A percentile compares a stretch with the other conserved stretches of the same genome.
These are phyloP conservation scores for Pascua guehoae DNA, from an alignment of 1,284 basidiomycete genomes.

Conservation along the genomic window DNA sequence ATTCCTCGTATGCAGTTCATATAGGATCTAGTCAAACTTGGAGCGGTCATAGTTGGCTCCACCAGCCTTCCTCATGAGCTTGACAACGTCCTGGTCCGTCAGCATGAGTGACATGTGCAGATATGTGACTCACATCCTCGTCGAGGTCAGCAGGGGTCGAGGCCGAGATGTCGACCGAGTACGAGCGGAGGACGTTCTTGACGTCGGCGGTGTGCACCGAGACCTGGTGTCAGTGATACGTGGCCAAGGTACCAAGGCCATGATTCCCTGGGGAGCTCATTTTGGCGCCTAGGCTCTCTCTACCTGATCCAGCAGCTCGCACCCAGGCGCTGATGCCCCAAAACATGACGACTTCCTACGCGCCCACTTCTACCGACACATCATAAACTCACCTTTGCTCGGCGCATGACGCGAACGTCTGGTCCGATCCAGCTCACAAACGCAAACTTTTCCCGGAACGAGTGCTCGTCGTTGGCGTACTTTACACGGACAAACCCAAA, in stretches of 20 bases:
- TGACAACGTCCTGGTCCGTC: conserved; percentile 38
- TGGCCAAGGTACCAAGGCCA: background rate
- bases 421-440: conserved; percentile 85
- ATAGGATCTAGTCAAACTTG: conserved; percentile 41
- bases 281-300: background rate
- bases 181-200: conserved; percentile 70
- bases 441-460: conserved; percentile 82
- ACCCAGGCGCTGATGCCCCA: background rate
- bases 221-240: conserved; percentile 56
- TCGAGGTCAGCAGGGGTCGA: conserved; percentile 73
- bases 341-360: background rate
- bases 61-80: conserved; percentile 38
- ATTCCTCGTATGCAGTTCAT: background rate
- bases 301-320: background rate
- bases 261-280: too few relatives aligned
- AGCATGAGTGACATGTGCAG: background rate
- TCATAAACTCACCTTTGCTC: conserved; percentile 65
- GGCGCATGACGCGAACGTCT: conserved; percentile 80
- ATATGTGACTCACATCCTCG: conserved; percentile 52
- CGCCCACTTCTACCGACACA: background rate
- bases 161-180: conserved; percentile 80
- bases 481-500: conserved; percentile 77
- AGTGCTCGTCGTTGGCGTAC: conserved; percentile 69
- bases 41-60: conserved; percentile 49
- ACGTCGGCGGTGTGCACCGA: conserved; percentile 84